Conservation (phyloP, 140 eudicot species). For the Cichorium intybus region DNA sequence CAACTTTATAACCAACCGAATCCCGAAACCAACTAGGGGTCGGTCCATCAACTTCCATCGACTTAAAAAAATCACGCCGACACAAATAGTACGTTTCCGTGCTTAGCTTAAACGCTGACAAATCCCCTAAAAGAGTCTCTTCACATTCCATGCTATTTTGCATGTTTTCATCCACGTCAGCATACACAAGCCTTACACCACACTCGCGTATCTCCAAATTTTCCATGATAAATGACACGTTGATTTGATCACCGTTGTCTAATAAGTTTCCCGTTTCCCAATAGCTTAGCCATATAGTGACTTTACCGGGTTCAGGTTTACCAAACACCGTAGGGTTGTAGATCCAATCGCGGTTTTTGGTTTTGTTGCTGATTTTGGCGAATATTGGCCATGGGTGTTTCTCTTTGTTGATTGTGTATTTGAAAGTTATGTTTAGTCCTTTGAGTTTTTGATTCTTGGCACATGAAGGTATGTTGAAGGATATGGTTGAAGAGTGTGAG, state of each 20-base stretch:
- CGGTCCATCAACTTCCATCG: constrained; percentile 4
- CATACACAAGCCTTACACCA: no score
- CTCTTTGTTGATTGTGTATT: neutral
- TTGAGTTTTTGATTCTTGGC: neutral
- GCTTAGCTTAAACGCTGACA: no score
- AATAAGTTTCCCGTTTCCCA: neutral
- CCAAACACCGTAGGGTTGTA: neutral
- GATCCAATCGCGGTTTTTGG: neutral
- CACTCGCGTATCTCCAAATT: no score
- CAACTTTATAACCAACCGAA: constrained; percentile 1
- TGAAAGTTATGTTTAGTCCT: neutral
- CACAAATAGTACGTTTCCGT: no score
- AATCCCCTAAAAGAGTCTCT: no score
- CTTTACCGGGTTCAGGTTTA: neutral
- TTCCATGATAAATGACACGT: neutral
- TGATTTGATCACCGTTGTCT: neutral
- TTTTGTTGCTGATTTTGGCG: neutral
- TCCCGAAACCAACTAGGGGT: constrained; percentile 2
- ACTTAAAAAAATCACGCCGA: no score
- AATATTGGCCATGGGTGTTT: neutral
- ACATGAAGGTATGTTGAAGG: neutral
- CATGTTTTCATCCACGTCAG: no score
- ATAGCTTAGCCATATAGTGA: neutral
- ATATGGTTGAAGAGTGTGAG: neutral
- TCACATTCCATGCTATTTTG: no score